Evolutionary conservation across 495 filamentous ascomycete species (phyloP).

Genomic region (Wilcoxina mikolae): DNA sequence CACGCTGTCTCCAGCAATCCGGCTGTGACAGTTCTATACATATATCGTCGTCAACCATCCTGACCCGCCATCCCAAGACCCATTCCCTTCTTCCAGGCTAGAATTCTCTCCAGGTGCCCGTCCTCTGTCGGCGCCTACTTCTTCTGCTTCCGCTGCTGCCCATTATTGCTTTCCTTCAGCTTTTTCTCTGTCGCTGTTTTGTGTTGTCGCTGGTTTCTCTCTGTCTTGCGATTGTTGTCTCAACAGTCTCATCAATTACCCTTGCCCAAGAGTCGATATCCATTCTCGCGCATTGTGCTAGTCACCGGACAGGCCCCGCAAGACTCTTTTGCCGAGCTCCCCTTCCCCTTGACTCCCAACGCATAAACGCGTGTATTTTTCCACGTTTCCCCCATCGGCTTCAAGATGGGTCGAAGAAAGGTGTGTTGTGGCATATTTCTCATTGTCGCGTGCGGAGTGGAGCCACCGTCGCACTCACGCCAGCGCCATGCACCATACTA

Average conservation of each 20-base stretch:
- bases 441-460: background rate
- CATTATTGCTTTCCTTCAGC: background rate
- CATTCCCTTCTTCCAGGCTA: background rate
- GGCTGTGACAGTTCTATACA: slow-evolving; percentile 4
- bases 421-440: slow-evolving; percentile 10
- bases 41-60: background rate
- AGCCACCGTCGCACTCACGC: slow-evolving; percentile 6
- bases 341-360: no score
- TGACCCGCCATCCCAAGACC: background rate
- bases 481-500: slow-evolving; percentile 9
- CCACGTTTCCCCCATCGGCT: background rate
- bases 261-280: background rate
- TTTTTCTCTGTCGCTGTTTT: background rate
- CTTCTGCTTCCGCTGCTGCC: no score
- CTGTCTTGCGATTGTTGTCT: slow-evolving; percentile 5
- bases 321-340: background rate
- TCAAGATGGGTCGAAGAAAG: slow-evolving; percentile 47
- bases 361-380: background rate
- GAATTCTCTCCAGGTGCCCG: no score
- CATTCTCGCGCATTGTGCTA: background rate
- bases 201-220: background rate
- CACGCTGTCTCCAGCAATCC: background rate
- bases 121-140: background rate
- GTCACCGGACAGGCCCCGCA: background rate
- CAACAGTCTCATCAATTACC: slow-evolving; percentile 4